phyloP scores from a whole-genome alignment of 768 basidiomycete species.

The Tricholoma matsutake region DNA sequence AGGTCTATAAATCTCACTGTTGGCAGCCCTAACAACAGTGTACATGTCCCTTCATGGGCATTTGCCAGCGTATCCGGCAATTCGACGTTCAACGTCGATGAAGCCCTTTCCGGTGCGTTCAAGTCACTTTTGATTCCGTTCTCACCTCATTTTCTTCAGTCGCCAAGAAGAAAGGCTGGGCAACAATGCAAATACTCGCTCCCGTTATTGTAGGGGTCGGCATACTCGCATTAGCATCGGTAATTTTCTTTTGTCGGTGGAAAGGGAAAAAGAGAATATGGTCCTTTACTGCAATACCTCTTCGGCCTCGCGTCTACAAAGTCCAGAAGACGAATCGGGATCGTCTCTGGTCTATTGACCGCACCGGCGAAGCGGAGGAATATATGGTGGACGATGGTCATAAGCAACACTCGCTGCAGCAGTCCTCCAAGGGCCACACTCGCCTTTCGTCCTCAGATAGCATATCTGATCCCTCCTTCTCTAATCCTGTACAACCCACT shows the following conservation, averaged over 20 bases:
- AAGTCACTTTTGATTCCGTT: not conserved
- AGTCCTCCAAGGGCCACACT: not conserved
- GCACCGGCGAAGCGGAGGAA: conserved; percentile 8
- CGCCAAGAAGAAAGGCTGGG: not conserved
- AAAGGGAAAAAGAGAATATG: not conserved
- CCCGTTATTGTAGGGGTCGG: conserved; percentile 10
- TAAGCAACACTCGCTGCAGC: not conserved
- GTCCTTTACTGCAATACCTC: not conserved
- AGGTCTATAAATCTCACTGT: conserved; percentile 9
- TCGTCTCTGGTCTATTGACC: conserved; percentile 17
- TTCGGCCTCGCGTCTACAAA: conserved; percentile 5
- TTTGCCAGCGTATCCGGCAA: not conserved
- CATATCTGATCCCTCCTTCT: not conserved
- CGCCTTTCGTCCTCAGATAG: not conserved
- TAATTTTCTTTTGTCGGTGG: conserved; percentile 2
- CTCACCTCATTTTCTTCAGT: not conserved
- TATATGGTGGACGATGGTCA: conserved; percentile 4
- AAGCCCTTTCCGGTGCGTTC: conserved; percentile 9
- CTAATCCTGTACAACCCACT: not conserved
- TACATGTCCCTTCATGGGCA: conserved; percentile 10
- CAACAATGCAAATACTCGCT: conserved; percentile 3
- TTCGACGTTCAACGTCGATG: conserved; percentile 3
- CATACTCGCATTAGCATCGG: not conserved
- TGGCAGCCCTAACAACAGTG: conserved; percentile 1
- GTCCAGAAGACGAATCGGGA: conserved; percentile 7